phyloP scores from a whole-genome alignment of 1,139 yeast species.

The Geotrichum aggregatum region DNA sequence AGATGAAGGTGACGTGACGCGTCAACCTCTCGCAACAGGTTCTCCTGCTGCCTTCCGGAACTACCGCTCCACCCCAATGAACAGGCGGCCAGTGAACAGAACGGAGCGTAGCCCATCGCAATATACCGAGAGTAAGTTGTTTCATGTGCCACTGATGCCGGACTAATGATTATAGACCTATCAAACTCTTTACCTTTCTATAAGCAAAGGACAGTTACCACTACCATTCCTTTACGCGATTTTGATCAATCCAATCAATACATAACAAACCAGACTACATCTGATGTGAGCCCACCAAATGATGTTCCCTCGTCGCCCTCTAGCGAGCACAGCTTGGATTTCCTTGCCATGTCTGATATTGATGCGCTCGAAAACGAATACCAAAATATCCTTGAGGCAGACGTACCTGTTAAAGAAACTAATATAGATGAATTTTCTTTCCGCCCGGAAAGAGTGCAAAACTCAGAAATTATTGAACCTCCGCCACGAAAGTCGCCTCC shows the following conservation, averaged over 20 bases:
- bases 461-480: too few species aligned
- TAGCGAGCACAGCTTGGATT: not conserved
- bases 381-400: conserved; percentile 11
- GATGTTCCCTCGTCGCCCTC: not conserved
- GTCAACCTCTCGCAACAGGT: not conserved
- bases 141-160: not conserved
- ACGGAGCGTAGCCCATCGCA: not conserved
- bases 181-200: not conserved
- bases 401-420: not conserved
- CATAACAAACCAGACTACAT: not conserved
- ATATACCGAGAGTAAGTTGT: not conserved
- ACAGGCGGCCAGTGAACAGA: not conserved
- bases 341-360: conserved; percentile 11
- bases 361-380: conserved; percentile 14
- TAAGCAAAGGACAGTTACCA: conserved; percentile 6
- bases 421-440: not conserved
- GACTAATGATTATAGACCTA: not conserved
- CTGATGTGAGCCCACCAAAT: not conserved
- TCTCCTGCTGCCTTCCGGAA: conserved; percentile 5
- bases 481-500: not conserved
- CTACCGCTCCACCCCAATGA: conserved; percentile 11
- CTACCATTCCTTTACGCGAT: conserved; percentile 17
- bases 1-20: not conserved
- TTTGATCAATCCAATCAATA: conserved; percentile 2
- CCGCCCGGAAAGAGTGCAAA: not conserved